Evolutionary conservation across 2,329 filamentous ascomycete species (phyloP), one percentile per base, ranked within the genome.

Genomic region (Monosporascus cannonballus): DNA sequence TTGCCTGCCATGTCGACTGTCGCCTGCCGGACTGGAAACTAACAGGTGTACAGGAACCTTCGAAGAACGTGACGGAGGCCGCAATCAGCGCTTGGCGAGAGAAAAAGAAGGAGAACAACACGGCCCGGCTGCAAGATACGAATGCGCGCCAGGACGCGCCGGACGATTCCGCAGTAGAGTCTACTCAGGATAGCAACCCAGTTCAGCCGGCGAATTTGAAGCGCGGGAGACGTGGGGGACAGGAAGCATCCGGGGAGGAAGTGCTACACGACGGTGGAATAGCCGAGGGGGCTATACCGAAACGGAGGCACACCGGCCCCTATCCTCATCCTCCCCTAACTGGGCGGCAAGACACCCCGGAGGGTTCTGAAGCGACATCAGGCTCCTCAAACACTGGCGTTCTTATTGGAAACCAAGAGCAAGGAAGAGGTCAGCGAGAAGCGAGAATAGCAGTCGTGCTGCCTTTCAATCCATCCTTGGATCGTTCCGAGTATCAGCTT

Each of bases 71-170:
- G 27, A 63, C 61, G 18, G 37, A 42, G 8, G 45, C 22, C 42
- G 64, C 64, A 1, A 59, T 67, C 34, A 34, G 52, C 30, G 58
- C 53, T 22, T 68, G 66, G 66, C 52, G 47, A 49, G 46, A 60
- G 3, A 60, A 49, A 38, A 59, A 61, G 50, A 56, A 51, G 18
- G 34, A 51, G 30, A 36, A 20, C n/a, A 49, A 38, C 46, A 49
- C 38, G 24, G 39, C 49, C 5, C 42, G 25, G 22, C 38, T 48
- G 14, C 50, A 52, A 41, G 46, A 45, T 15, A 36, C 53, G 27
- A 22, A 52, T 54, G 55, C 54, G 45, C 44, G 50, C 41, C 47
- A 50, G 48, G 27, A 34, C 18, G 17, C 48, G 30, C 11, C 37
- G 7, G 4, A 37, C 24, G 24, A 42, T 22, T 38, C 56, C 17